These are phyloP conservation scores for Thalassiosira sp. DNA, from an alignment of 352 stramenopile genomes.

Conservation along the genomic window DNA sequence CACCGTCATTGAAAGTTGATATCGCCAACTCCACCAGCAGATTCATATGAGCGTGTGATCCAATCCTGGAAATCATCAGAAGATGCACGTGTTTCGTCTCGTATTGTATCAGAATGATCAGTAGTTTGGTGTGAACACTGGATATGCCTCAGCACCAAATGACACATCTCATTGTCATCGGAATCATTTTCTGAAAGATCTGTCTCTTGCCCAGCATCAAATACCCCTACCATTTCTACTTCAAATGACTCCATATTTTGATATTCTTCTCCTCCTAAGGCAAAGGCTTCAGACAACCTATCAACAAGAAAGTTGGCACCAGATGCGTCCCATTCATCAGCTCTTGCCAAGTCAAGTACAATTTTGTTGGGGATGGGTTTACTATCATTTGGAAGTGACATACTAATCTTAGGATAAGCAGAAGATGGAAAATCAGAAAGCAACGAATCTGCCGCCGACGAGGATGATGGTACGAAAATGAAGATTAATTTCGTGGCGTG, in stretches of 20 bases:
- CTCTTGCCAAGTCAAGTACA: background rate
- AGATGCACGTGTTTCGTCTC: background rate
- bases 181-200: background rate
- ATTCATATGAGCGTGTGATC: background rate
- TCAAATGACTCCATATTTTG: constrained; percentile 13
- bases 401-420: background rate
- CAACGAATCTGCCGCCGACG: constrained; percentile 1
- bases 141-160: constrained; percentile 9
- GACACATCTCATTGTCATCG: background rate
- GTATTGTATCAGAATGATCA: background rate
- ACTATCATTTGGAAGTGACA: background rate
- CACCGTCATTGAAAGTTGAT: constrained; percentile 8
- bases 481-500: constrained; percentile 16
- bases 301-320: constrained; percentile 8
- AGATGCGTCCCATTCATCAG: constrained; percentile 8
- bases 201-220: constrained; percentile 3
- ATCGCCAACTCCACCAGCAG: constrained; percentile 13
- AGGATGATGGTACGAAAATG: constrained; percentile 19
- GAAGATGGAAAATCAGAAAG: constrained; percentile 1
- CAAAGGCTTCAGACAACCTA: constrained; percentile 8
- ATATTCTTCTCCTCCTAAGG: constrained; percentile 11
- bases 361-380: constrained; percentile 1
- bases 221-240: constrained; percentile 6
- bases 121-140: background rate
- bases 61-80: background rate